Percentiles rank a stretch among this genome's conserved stretches.
Conservation (phyloP, 768 basidiomycete species). For the Podaxis mareebaensis region DNA sequence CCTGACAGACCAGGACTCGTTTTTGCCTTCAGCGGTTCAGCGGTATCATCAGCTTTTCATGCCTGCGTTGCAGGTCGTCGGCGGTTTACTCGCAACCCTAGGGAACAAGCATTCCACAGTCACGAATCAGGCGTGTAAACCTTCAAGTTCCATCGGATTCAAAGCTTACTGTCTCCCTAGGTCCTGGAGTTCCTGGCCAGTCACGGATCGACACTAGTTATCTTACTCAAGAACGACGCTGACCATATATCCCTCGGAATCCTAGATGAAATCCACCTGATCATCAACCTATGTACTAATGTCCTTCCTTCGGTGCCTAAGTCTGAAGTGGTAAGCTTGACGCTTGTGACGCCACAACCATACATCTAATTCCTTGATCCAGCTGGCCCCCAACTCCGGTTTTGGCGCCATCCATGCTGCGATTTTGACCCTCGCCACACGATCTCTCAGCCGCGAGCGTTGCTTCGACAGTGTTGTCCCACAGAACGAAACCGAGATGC, state of each 20-base stretch:
- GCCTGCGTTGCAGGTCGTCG: conserved; percentile 81
- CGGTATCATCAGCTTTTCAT: conserved; percentile 91
- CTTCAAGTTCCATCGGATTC: background rate
- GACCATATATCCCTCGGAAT: conserved; percentile 61
- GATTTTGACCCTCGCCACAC: conserved; percentile 72
- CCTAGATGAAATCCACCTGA: conserved; percentile 77
- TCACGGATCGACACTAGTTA: conserved; percentile 82
- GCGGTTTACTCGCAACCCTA: conserved; percentile 75
- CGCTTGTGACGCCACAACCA: background rate
- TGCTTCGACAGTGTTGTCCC: conserved; percentile 62
- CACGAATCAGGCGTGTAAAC: conserved; percentile 58
- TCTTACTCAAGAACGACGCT: conserved; percentile 76
- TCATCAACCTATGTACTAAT: conserved; percentile 69
- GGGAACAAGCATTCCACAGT: conserved; percentile 68
- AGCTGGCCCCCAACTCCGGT: conserved; percentile 68
- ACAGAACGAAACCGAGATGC: conserved; percentile 64
- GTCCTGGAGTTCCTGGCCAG: conserved; percentile 78
- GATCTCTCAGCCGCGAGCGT: conserved; percentile 59
- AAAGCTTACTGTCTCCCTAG: conserved; percentile 34
- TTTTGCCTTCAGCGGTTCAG: conserved; percentile 83
- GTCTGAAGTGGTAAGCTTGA: conserved; percentile 70
- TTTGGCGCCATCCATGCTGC: conserved; percentile 87
- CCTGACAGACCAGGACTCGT: conserved; percentile 72
- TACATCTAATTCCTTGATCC: conserved; percentile 3
- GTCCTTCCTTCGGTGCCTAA: conserved; percentile 74